Conservation (phyloP, 805 yeast genomes). For the Kluyveromyces nonfermentans region DNA sequence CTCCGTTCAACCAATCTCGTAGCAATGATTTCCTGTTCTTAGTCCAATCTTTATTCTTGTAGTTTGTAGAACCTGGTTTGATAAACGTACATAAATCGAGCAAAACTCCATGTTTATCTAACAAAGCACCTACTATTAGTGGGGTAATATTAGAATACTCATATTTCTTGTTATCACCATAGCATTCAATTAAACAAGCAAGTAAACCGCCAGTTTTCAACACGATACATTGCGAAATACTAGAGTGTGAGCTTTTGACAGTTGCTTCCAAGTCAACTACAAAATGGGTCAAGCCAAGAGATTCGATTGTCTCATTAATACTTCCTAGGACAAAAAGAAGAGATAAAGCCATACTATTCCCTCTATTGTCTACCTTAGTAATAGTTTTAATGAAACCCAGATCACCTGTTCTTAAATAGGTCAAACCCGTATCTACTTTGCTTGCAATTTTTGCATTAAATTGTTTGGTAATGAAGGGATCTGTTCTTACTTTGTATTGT, state of each 20-base stretch:
- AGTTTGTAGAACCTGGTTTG: constrained; percentile 41
- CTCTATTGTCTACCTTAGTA: constrained; percentile 33
- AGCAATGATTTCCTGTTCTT: constrained; percentile 69
- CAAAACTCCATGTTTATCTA: constrained; percentile 73
- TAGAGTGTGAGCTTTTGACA: constrained; percentile 42
- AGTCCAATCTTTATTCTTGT: constrained; percentile 63
- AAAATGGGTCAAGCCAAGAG: constrained; percentile 84
- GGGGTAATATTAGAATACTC: constrained; percentile 65
- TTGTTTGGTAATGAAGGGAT: constrained; percentile 43
- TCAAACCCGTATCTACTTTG: constrained; percentile 54
- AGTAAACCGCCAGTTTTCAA: constrained; percentile 77
- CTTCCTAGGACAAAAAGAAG: constrained; percentile 78
- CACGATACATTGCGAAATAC: constrained; percentile 46
- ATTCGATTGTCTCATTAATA: constrained; percentile 81
- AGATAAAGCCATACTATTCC: constrained; percentile 44
- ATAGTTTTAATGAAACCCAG: constrained; percentile 84
- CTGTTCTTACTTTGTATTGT: constrained; percentile 35
- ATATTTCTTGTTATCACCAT: constrained; percentile 36
- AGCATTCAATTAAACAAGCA: constrained; percentile 61
- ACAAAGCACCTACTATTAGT: constrained; percentile 64
- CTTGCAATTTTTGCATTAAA: constrained; percentile 49
- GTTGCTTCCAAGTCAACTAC: constrained; percentile 74
- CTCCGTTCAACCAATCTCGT: constrained; percentile 43
- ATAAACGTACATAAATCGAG: constrained; percentile 80
- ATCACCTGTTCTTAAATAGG: constrained; percentile 85